phyloP scores from a whole-genome alignment of 371 early-diverging fungal genomes.

The Saksenaea vasiformis region DNA sequence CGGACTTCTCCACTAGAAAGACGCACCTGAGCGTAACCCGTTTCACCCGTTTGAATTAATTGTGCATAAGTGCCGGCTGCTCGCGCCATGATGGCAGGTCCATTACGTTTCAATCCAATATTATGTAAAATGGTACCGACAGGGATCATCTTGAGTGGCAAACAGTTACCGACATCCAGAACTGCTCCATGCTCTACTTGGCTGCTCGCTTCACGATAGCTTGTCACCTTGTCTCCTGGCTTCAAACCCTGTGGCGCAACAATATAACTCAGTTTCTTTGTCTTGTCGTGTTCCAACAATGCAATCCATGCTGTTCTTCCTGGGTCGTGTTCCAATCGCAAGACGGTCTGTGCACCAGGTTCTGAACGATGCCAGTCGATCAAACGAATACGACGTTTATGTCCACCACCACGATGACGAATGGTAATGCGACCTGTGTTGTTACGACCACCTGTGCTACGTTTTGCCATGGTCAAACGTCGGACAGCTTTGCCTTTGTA shows the following conservation, averaged over 20 bases:
- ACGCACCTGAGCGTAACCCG: constrained; percentile 87
- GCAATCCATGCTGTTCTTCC: constrained; percentile 93
- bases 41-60: constrained; percentile 77
- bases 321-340: constrained; percentile 95
- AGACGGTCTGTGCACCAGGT: constrained; percentile 79
- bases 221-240: constrained; percentile 61
- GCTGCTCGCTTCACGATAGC: constrained; percentile 28
- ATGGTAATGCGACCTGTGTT: constrained; percentile 90
- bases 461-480: constrained; percentile 81
- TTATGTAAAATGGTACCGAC: constrained; percentile 91
- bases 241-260: constrained; percentile 79
- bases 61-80: constrained; percentile 93
- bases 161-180: constrained; percentile 87
- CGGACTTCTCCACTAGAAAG: constrained; percentile 90
- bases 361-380: constrained; percentile 86
- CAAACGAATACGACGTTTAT: constrained; percentile 85
- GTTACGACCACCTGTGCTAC: constrained; percentile 87
- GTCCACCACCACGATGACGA: constrained; percentile 95
- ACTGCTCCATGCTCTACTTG: constrained; percentile 48
- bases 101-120: constrained; percentile 80
- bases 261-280: constrained; percentile 82
- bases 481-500: constrained; percentile 90
- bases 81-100: constrained; percentile 84
- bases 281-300: constrained; percentile 76
- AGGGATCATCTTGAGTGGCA: constrained; percentile 90